Evolutionary conservation across 2,329 filamentous ascomycete genomes (phyloP), one percentile per base, ranked within the genome.

Genomic region (Xylariaceae sp.): DNA sequence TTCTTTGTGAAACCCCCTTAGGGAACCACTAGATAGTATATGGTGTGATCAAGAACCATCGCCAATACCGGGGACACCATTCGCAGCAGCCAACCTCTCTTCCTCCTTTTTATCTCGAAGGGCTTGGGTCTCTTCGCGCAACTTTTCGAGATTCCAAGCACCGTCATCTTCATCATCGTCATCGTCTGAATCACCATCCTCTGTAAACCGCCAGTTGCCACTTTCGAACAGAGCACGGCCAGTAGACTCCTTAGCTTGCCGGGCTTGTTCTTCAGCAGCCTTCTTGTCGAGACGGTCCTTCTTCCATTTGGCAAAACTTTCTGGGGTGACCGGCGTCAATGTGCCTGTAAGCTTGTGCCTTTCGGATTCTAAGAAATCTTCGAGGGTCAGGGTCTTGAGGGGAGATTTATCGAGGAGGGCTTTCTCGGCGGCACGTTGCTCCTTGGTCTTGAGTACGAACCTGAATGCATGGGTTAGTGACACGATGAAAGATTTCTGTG

Each of bases 271-370:
- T 61, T 98, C 93, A 19, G 93, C 93, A 14, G 85, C 86, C 77
- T 95, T 97, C 83, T 98, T 98, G 68, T 90, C 83, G 57, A 97
- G 65, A 36, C 93, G 86, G 42, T 95, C 86, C 71, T 91, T 85
- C 78, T 98, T 98, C 93, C 93, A 98, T 63, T 93, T 93, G 51
- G 89, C 89, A 63, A 98, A 98, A 1, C 82, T 78, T 64, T 98
- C 93, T 2, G 85, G 85, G 1, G 88, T 98, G 52, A 98, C 94
- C 5, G 94, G 94, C 2, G 94, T 98, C 41, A 97, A 76, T 1
- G 77, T 90, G 45, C 92, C 93, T 1, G 86, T 91, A 41, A 98
- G 81, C 70, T 97, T 97, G 73, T 96, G 90, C 57, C 93, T 82
- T 73, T 98, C 92, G 1, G 87, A 92, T 68, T 98, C 93, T 44